Base-by-base conservation (phyloP, 306 rosid genomes). In the Sicyos baderoa region DNA sequence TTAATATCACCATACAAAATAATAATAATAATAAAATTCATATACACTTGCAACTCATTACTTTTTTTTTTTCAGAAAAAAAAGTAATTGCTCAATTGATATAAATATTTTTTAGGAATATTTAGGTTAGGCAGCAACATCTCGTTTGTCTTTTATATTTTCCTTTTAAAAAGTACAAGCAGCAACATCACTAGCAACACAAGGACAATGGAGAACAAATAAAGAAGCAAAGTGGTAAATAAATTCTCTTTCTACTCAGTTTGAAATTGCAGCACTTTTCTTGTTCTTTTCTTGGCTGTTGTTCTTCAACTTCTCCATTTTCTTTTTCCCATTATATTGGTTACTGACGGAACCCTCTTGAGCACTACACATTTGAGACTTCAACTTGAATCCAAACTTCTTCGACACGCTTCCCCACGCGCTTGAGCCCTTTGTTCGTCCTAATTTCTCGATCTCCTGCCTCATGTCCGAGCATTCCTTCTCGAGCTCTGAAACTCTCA, bases 331-430 rank as follows among this genome's bases (percentile, higher is more conserved):
- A 76, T 70, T 78, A 25, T 76, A 81, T 81, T 81, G 95, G 72
- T 86, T 82, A 78, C 91, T 89, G 22, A 93, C 95, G 0, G 97
- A 93, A 49, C 91, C 97, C 82, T 88, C 94, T 81, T 89, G 96
- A 49, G 98, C 98, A 76, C 98, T 93, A 81, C 98, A 93, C 97
- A 93, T 89, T 80, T 93, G 97, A 83, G 98, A 93, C 84, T 93
- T 93, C 0, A 90, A 35, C 83, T 79, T 90, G 57, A 93, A 86
- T 68, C 99, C 99, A 0, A 93, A 81, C 71, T 93, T 93, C 91
- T 89, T 92, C 0, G 98, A 88, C 48, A 93, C 88, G 0, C 67
- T 82, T 65, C 96, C 99, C 99, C 99, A 93, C 0, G 94, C 16
- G 10, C 89, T 83, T 0, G 90, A 78, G 6, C 88, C 91, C 80